Evolutionary conservation across 306 rosid species (phyloP).

Genomic region (Vigna mungo): DNA sequence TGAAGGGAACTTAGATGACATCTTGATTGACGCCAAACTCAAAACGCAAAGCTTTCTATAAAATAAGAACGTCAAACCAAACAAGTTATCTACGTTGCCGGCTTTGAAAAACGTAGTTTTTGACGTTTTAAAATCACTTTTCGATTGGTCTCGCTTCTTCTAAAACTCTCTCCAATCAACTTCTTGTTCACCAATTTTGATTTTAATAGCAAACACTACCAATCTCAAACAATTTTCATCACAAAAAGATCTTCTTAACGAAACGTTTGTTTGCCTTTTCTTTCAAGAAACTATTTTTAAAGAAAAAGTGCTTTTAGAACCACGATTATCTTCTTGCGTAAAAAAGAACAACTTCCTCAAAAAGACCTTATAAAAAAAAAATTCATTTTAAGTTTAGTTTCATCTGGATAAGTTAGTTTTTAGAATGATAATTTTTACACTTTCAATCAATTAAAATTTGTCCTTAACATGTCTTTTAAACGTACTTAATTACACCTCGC

Average conservation of each 20-base stretch:
- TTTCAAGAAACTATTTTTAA: background rate
- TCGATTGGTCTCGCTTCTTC: conserved; percentile 3
- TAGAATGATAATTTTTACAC: background rate
- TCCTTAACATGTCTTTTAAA: too few relatives aligned
- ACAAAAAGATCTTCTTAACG: background rate
- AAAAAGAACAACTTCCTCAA: background rate
- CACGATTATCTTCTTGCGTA: background rate
- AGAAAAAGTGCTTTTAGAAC: too few relatives aligned
- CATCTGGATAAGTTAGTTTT: too few relatives aligned
- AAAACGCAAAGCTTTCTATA: background rate
- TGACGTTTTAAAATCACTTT: background rate
- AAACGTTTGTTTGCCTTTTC: background rate
- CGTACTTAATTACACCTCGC: background rate
- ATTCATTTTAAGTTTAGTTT: background rate
- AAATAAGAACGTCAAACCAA: background rate
- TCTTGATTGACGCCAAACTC: background rate
- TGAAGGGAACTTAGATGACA: background rate
- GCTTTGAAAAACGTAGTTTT: background rate
- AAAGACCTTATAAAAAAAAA: background rate
- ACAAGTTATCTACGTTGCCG: background rate
- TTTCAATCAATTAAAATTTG: background rate
- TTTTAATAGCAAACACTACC: background rate
- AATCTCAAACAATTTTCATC: background rate
- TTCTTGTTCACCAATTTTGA: background rate
- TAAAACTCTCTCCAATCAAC: background rate